Evolutionary conservation across 352 stramenopile species (phyloP), one percentile per base, ranked within the genome.

Genomic region (Phytophthora hibernalis): DNA sequence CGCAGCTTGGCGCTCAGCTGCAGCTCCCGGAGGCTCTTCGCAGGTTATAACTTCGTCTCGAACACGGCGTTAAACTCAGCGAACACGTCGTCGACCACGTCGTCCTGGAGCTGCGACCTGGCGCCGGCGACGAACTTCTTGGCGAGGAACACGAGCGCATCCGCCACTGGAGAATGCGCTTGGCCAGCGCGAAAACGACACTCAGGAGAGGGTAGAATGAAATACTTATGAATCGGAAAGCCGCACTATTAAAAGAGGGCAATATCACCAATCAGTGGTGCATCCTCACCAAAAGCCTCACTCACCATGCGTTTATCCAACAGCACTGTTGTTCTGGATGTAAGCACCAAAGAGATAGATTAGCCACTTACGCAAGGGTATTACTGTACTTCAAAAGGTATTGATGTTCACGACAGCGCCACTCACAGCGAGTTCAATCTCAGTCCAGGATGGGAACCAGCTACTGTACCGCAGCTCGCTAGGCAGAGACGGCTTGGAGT

Each of bases 401-500:
- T 59, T 26, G 65, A 74, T 33, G 24, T 62, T 30, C 59, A 74
- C 38, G 70, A 82, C 37, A 68, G 68, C 53, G 79, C 80, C 48
- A 56, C 58, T 1, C 66, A 85, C 51, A 87, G 79, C 40, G 82
- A 92, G 50, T 71, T 90, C 26, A 79, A 90, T 40, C 55, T 88
- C 20, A 81, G 45, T 72, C n/a, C 37, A 21, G 49, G 49, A 67
- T 28, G 38, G 31, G 61, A 31, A 65, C 33, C 40, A 65, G 56
- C 56, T 68, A 76, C n/a, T n/a, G n/a, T n/a, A n/a, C 40, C 57
- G 60, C 35, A 66, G 73, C 31, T 79, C 71, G 24, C 62, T 76
- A 11, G 71, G 57, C 22, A 73, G 61, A 20, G 67, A 75, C 51
- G 65, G 67, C 58, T 71, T 76, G 18, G 52, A 58, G 37, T 76